These are phyloP conservation scores for Podospora sp. DNA, from an alignment of 495 filamentous ascomycete species.

Conservation along the genomic window DNA sequence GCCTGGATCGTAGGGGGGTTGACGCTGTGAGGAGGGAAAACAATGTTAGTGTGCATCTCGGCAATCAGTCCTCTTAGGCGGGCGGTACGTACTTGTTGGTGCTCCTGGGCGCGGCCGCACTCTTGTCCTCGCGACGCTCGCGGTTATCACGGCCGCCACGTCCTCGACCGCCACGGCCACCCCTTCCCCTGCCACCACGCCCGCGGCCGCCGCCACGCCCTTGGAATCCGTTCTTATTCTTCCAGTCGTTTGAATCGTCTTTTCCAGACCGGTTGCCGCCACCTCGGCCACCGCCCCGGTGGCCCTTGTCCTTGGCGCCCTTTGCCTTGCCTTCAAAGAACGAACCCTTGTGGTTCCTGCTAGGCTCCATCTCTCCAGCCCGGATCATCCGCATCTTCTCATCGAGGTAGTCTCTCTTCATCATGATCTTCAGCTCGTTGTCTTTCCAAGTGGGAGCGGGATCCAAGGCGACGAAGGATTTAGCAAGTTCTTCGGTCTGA, in stretches of 20 bases:
- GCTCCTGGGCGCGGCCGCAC: conserved; percentile 16
- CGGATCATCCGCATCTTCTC: conserved; percentile 76
- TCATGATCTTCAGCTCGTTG: conserved; percentile 70
- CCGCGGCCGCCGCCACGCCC: conserved; percentile 48
- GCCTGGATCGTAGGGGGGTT: conserved; percentile 30
- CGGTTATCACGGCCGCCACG: conserved; percentile 18
- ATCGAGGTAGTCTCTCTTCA: conserved; percentile 84
- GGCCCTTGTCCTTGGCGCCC: conserved; percentile 37
- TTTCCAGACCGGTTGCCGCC: conserved; percentile 23
- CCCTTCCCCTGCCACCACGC: conserved; percentile 40
- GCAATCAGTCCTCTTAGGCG: conserved; percentile 12
- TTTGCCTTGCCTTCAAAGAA: conserved; percentile 44
- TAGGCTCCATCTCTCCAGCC: conserved; percentile 67
- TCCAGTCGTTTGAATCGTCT: conserved; percentile 65
- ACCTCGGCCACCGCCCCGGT: conserved; percentile 40
- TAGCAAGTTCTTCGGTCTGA: conserved; percentile 67
- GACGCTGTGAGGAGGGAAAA: conserved; percentile 26
- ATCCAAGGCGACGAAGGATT: conserved; percentile 75
- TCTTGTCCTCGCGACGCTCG: conserved; percentile 34
- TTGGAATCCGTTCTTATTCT: conserved; percentile 49
- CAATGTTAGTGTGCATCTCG: conserved; percentile 27
- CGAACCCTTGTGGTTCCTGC: conserved; percentile 24
- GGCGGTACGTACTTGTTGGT: neutral
- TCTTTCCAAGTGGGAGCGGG: conserved; percentile 83
- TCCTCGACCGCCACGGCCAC: conserved; percentile 38